Evolutionary conservation across 2,329 filamentous ascomycete species (phyloP).

Genomic region (Cladorrhinum sp.): DNA sequence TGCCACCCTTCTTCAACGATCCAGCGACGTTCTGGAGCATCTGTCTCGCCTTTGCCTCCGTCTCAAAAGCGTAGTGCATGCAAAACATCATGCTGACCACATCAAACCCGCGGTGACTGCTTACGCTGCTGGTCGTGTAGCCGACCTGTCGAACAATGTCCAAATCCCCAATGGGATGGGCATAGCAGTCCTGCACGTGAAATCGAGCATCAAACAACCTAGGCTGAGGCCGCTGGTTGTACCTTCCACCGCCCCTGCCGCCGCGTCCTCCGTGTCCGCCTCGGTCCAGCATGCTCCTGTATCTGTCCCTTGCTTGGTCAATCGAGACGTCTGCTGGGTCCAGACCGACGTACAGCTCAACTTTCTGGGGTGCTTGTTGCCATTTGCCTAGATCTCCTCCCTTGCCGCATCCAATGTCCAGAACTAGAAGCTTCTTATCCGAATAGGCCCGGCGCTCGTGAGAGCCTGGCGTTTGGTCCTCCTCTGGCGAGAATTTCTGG

Average conservation of each 20-base stretch:
- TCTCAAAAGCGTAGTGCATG: conserved; percentile 98
- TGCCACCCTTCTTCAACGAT: conserved; percentile 85
- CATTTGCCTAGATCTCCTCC: conserved; percentile 94
- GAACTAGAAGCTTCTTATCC: conserved; percentile 65
- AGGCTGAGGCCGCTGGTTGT: conserved; percentile 45
- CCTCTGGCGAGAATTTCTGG: conserved; percentile 87
- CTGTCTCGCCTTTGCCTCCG: conserved; percentile 78
- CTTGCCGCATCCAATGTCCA: conserved; percentile 96
- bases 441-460: conserved; percentile 51
- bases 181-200: conserved; percentile 88
- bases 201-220: conserved; percentile 83
- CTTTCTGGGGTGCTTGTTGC: conserved; percentile 86
- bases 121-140: conserved; percentile 66
- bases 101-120: conserved; percentile 80
- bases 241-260: conserved; percentile 51
- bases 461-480: conserved; percentile 65
- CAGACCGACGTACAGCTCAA: conserved; percentile 90
- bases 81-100: conserved; percentile 99
- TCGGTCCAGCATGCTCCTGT: conserved; percentile 65
- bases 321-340: conserved; percentile 93
- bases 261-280: conserved; percentile 53
- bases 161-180: conserved; percentile 76
- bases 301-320: conserved; percentile 82
- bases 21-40: conserved; percentile 95
- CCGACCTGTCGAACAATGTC: conserved; percentile 82